phyloP scores from a whole-genome alignment of 306 rosid genomes.

The Rosa persica region DNA sequence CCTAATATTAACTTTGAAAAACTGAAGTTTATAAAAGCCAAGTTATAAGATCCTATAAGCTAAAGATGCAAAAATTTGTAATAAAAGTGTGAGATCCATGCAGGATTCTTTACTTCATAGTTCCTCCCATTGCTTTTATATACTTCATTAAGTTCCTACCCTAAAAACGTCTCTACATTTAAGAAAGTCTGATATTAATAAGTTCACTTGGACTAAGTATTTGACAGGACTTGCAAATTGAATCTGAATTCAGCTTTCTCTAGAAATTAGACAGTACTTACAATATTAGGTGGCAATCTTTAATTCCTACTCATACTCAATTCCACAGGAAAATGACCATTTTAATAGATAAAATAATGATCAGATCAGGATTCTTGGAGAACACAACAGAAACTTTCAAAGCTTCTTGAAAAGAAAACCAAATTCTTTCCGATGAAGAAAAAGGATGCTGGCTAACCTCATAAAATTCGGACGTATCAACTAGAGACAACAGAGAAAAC shows the following conservation, averaged over 20 bases:
- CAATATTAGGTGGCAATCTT: neutral
- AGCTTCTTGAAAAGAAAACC: neutral
- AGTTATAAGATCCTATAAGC: neutral
- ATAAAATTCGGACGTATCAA: slow-evolving; percentile 75
- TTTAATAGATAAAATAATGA: slow-evolving; percentile 3
- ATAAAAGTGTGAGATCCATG: neutral
- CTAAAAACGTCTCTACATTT: neutral
- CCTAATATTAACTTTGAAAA: neutral
- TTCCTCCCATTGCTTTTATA: neutral
- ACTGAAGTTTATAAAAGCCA: neutral
- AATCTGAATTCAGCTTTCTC: neutral
- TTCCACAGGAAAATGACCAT: neutral
- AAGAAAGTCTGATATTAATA: neutral
- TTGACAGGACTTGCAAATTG: neutral
- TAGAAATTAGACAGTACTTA: neutral
- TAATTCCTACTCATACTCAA: neutral
- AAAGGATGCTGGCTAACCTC: slow-evolving; percentile 60
- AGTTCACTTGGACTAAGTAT: neutral
- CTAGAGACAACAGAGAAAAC: slow-evolving; percentile 73
- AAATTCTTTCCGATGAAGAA: neutral
- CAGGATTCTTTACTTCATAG: neutral
- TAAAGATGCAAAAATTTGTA: neutral
- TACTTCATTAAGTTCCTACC: neutral
- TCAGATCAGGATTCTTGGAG: slow-evolving; percentile 1
- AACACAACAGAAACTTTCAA: slow-evolving; percentile 7